phyloP scores from a whole-genome alignment of 2,329 filamentous ascomycete species.

The Apiospora saccharicola region DNA sequence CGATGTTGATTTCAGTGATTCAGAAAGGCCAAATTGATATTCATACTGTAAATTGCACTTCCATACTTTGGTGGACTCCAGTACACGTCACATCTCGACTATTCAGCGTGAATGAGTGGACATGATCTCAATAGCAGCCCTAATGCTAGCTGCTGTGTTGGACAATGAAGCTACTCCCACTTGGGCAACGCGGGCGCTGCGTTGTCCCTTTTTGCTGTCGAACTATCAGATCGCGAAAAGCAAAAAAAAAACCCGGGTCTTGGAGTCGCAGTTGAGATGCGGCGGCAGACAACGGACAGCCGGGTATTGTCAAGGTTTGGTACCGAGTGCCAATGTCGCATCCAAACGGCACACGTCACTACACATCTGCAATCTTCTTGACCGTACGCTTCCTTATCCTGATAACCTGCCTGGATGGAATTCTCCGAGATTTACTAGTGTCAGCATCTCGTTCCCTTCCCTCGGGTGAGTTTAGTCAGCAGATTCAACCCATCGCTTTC shows the following conservation, averaged over 20 bases:
- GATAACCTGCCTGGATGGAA: not conserved
- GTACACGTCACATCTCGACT: not conserved
- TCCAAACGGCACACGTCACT: not conserved
- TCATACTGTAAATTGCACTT: not conserved
- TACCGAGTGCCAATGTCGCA: not conserved
- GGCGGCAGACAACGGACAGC: not conserved
- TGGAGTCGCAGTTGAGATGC: not conserved
- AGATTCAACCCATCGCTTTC: not conserved
- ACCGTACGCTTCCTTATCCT: not conserved
- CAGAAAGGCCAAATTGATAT: not conserved
- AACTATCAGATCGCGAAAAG: not conserved
- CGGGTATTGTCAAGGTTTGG: not conserved
- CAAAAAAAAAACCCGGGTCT: not conserved
- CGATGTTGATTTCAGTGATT: not conserved
- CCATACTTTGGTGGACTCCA: no score
- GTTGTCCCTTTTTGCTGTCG: not conserved
- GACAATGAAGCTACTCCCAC: not conserved
- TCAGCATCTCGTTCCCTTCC: not conserved
- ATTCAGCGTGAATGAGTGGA: not conserved
- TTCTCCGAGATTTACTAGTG: not conserved
- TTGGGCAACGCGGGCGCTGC: not conserved
- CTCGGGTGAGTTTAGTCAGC: not conserved
- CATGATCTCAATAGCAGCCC: not conserved
- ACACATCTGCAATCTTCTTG: not conserved
- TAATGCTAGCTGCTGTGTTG: not conserved